Evolutionary conservation across 108 stramenopile genomes (phyloP), one percentile per base, ranked within the genome.

Genomic region (Asterionellopsis glacialis): DNA sequence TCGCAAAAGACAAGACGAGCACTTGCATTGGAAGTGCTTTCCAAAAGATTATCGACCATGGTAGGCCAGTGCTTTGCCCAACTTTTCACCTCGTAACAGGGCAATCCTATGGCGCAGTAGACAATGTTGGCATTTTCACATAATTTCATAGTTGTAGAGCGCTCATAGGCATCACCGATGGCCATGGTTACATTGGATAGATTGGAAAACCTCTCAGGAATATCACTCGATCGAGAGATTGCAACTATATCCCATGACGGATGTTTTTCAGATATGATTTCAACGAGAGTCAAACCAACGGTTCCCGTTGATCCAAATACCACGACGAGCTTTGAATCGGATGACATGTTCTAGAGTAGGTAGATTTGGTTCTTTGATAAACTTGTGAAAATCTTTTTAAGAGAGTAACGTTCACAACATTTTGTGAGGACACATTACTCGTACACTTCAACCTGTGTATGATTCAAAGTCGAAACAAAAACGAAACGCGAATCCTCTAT

Each of bases 261-360:
- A 40, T 67, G 59, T 27, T 72, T 16, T 21, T 26, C 12, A 14
- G 40, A 28, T 0, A 72, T 44, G 19, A 72, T 45, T 16, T 60
- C 51, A 15, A 60, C 51, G 14, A 72, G 41, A 27, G 16, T 21
- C 11, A 43, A 41, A 23, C 71, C 71, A 41, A 65, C 55, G 4
- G 64, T 64, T 19, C 71, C 71, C 26, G 64, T 65, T 57, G 68
- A 41, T n/a, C 71, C 71, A 56, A 72, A 72, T 0, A 72, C 40
- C 18, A 72, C 61, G 18, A 61, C 65, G 33, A 2, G 33, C 33
- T 33, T 33, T 33, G 33, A 33, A 33, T 33, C 33, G 33, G 33
- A 5, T 33, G 33, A 33, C 33, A 33, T 33, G 33, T 33, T n/a
- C n/a, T 33, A 7, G 33, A 33, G 33, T 33, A 33, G 33, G n/a